Conservation (phyloP, 805 yeast genomes). For the Wickerhamomyces chaumierensis region DNA sequence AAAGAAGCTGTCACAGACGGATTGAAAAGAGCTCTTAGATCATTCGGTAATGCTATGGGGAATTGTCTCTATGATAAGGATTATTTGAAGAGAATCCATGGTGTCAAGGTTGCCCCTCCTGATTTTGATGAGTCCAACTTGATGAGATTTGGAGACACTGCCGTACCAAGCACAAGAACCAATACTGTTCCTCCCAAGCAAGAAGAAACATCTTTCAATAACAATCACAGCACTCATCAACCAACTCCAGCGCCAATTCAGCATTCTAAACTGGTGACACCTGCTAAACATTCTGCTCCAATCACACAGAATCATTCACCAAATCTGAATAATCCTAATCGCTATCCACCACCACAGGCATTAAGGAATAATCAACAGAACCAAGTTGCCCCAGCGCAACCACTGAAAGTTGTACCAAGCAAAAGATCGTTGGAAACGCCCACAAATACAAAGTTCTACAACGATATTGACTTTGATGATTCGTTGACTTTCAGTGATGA, state of each 20-base stretch:
- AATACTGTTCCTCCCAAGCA: conserved; percentile 2
- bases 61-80: conserved; percentile 76
- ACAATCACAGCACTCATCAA: too few species aligned
- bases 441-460: not conserved
- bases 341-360: conserved; percentile 1
- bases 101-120: conserved; percentile 31
- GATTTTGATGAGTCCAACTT: conserved; percentile 32
- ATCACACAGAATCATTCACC: not conserved
- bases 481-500: conserved; percentile 44
- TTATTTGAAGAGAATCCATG: conserved; percentile 36
- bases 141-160: conserved; percentile 21
- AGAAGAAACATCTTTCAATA: conserved; percentile 1
- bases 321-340: not conserved
- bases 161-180: conserved; percentile 7
- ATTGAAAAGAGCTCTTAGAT: conserved; percentile 63
- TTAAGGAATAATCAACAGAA: not conserved
- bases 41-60: conserved; percentile 76
- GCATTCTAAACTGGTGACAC: not conserved
- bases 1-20: conserved; percentile 83
- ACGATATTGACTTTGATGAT: conserved; percentile 32
- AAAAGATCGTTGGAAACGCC: conserved; percentile 6
- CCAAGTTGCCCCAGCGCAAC: not conserved
- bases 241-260: not conserved
- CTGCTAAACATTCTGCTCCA: not conserved
- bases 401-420: conserved; percentile 7